Evolutionary conservation across 2,329 filamentous ascomycete genomes (phyloP).

Genomic region (Epichloe aotearoae): DNA sequence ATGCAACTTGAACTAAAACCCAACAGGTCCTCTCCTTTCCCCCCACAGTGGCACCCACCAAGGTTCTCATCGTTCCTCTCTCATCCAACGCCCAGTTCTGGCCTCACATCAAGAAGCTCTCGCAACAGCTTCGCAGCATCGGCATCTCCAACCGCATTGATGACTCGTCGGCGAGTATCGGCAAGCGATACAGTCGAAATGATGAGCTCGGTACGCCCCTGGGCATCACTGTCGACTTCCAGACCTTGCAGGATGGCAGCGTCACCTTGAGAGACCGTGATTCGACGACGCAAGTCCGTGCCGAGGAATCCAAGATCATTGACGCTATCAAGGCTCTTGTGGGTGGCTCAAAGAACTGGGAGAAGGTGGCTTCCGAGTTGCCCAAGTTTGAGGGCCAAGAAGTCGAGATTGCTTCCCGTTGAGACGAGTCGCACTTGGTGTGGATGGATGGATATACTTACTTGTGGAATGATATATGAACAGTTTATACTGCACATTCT

Average conservation of each 20-base stretch:
- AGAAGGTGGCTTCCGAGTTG: conserved; percentile 61
- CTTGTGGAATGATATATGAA: too few relatives aligned
- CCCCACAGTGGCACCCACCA: conserved; percentile 72
- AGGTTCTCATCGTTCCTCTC: conserved; percentile 83
- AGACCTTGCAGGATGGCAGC: conserved; percentile 76
- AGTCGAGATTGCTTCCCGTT: conserved; percentile 29
- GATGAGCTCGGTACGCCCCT: conserved; percentile 92
- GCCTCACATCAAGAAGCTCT: conserved; percentile 61
- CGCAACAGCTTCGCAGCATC: conserved; percentile 59
- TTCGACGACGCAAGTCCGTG: conserved; percentile 80
- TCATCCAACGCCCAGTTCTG: conserved; percentile 71
- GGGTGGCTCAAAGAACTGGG: conserved; percentile 41
- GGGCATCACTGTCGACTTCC: conserved; percentile 90
- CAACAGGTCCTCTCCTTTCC: conserved; percentile 38
- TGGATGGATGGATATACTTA: background rate
- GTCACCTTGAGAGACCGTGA: conserved; percentile 86
- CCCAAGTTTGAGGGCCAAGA: conserved; percentile 77
- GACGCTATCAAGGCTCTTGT: conserved; percentile 51
- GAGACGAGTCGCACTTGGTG: conserved; percentile 6
- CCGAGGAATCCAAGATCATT: conserved; percentile 66
- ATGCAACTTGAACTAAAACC: conserved; percentile 8
- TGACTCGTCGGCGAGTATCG: conserved; percentile 81
- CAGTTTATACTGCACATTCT: too few relatives aligned
- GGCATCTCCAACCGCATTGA: conserved; percentile 79
- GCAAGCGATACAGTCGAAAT: conserved; percentile 88